A percentile compares a stretch with the other conserved stretches of the same genome.
These are phyloP conservation scores for Mrakia gelida DNA, from an alignment of 768 basidiomycete species.

Conservation along the genomic window DNA sequence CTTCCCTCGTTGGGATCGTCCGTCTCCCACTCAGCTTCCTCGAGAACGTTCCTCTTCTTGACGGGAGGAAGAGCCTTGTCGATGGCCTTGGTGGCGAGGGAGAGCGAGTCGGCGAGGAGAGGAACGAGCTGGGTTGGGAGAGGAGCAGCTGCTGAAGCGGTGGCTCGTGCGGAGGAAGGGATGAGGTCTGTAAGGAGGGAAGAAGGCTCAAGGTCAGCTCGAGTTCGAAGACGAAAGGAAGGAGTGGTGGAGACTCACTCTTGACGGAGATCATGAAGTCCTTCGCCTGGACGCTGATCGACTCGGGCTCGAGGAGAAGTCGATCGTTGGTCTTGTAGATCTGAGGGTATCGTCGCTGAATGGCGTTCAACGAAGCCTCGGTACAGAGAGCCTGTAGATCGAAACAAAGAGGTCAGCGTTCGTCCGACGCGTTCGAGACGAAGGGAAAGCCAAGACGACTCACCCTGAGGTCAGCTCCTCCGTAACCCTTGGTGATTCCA, in stretches of 20 bases:
- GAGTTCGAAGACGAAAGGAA: not conserved
- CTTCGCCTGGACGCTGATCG: slow-evolving; percentile 73
- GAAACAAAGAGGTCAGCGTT: not conserved
- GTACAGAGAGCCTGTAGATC: slow-evolving; percentile 75
- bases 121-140: slow-evolving; percentile 80
- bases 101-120: slow-evolving; percentile 63
- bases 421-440: no score
- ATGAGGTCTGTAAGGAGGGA: slow-evolving; percentile 64
- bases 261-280: slow-evolving; percentile 98
- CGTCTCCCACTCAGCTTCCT: slow-evolving; percentile 94
- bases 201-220: slow-evolving; percentile 11
- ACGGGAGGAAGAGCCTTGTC: slow-evolving; percentile 68
- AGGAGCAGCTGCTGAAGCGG: slow-evolving; percentile 76
- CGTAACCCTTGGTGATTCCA: slow-evolving; percentile 91
- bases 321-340: slow-evolving; percentile 90
- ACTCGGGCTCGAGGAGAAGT: slow-evolving; percentile 74
- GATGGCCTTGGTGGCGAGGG: slow-evolving; percentile 68
- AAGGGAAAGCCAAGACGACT: slow-evolving; percentile 41
- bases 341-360: slow-evolving; percentile 93
- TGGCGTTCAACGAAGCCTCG: slow-evolving; percentile 91
- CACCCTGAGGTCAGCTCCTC: slow-evolving; percentile 91
- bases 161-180: slow-evolving; percentile 88
- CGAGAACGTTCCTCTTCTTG: slow-evolving; percentile 76
- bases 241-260: slow-evolving; percentile 54
- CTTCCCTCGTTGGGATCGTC: slow-evolving; percentile 59